phyloP scores from a whole-genome alignment of 768 basidiomycete species.

The Boletus rubescentipes region DNA sequence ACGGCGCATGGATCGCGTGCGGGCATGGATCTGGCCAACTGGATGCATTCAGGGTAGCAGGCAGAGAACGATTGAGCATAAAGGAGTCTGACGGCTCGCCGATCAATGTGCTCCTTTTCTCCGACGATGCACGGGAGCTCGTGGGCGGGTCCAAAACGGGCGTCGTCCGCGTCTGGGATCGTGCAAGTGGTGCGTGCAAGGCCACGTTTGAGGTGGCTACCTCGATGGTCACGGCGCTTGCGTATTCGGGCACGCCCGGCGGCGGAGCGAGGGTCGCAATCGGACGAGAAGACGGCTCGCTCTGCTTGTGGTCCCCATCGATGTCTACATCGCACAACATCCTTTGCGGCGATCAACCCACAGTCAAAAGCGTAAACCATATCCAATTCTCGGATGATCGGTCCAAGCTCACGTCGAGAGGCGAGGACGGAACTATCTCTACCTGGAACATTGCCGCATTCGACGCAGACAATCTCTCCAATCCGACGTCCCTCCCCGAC shows the following conservation, averaged over 20 bases:
- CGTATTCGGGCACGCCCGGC: not conserved
- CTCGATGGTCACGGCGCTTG: constrained; percentile 19
- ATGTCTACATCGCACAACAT: constrained; percentile 13
- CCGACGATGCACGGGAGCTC: constrained; percentile 11
- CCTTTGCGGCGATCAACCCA: constrained; percentile 1
- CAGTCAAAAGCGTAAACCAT: constrained; percentile 1
- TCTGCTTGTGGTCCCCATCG: constrained; percentile 17
- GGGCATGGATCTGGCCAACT: constrained; percentile 1
- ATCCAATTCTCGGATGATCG: constrained; percentile 11
- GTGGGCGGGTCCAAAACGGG: constrained; percentile 20
- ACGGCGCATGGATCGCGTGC: constrained; percentile 12
- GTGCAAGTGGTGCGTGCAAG: constrained; percentile 10
- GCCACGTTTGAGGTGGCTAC: constrained; percentile 1
- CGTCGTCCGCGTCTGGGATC: constrained; percentile 22
- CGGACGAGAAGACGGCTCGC: constrained; percentile 21
- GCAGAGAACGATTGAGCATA: not conserved
- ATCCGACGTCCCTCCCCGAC: too few relatives aligned
- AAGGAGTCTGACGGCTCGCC: not conserved
- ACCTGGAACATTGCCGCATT: constrained; percentile 8
- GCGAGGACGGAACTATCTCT: constrained; percentile 9
- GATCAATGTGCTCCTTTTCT: constrained; percentile 13
- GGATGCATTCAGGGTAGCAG: constrained; percentile 1
- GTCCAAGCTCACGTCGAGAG: constrained; percentile 8
- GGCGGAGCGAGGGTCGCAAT: constrained; percentile 6
- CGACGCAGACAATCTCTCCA: too few relatives aligned